Conservation (phyloP, 257 asterid genomes). For the Scutellaria barbata region DNA sequence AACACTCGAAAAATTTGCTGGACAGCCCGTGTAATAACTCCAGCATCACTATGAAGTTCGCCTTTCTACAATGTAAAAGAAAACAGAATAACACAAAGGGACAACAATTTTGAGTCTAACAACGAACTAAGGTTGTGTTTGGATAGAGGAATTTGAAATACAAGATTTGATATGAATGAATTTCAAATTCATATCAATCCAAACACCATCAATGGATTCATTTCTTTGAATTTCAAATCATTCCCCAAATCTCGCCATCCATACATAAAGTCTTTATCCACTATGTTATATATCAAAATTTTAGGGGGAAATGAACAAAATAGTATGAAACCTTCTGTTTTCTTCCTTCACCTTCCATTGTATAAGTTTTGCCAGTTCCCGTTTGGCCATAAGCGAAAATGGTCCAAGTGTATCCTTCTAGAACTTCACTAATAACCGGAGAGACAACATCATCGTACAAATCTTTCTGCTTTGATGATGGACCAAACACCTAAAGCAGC, state of each 20-base stretch:
- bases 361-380: constrained; percentile 64
- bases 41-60: constrained; percentile 46
- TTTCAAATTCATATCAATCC: no score
- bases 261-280: no score
- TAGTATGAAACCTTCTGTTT: constrained; percentile 49
- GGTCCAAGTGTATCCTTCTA: constrained; percentile 66
- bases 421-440: constrained; percentile 53
- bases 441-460: constrained; percentile 55
- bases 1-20: constrained; percentile 51
- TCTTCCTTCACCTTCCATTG: constrained; percentile 69
- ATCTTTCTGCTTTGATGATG: constrained; percentile 50
- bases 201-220: no score
- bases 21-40: constrained; percentile 65
- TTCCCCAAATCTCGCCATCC: no score
- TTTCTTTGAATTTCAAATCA: no score
- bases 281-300: no score
- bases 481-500: constrained; percentile 58
- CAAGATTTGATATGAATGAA: no score
- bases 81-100: not conserved
- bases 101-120: constrained; percentile 4
- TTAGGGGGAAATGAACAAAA: not conserved
- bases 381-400: constrained; percentile 71
- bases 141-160: no score
- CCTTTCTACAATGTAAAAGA: constrained; percentile 40
- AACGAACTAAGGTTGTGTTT: no score